These are phyloP conservation scores for Colletotrichum sp. DNA, from an alignment of 2,329 filamentous ascomycete genomes.

Conservation along the genomic window DNA sequence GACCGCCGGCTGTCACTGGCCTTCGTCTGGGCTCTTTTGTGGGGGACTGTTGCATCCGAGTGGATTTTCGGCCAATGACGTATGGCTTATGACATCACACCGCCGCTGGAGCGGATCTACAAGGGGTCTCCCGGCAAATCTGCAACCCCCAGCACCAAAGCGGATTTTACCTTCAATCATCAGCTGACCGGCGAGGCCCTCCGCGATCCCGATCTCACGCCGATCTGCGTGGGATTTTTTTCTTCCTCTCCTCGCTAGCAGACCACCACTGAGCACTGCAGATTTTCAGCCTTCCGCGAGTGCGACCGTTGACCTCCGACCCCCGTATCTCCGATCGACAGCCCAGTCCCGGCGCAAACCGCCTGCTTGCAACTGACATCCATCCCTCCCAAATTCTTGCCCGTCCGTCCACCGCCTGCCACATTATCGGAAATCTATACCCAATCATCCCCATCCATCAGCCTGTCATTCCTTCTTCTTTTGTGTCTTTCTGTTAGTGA, in stretches of 20 bases:
- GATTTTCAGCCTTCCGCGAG: background rate
- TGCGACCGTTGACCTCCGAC: background rate
- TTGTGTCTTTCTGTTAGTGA: background rate
- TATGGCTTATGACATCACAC: constrained; percentile 19
- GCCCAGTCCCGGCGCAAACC: background rate
- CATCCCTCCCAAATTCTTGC: background rate
- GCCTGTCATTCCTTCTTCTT: background rate
- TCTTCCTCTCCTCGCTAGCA: background rate
- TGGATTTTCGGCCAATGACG: constrained; percentile 11
- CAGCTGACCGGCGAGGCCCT: constrained; percentile 9
- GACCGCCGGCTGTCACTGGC: background rate
- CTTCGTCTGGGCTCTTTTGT: background rate
- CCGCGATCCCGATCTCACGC: constrained; percentile 16
- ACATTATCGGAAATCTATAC: background rate
- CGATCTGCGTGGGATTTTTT: background rate
- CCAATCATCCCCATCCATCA: background rate
- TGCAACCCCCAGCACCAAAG: background rate
- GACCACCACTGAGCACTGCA: background rate
- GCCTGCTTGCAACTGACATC: background rate
- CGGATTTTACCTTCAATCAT: background rate
- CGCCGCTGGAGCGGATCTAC: background rate
- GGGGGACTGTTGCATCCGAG: background rate
- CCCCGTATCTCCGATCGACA: constrained; percentile 6
- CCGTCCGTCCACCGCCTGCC: background rate
- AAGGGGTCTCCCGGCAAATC: constrained; percentile 4